Base-by-base conservation (phyloP, 371 early-diverging fungal species). In the Chytridium lagenaria region DNA sequence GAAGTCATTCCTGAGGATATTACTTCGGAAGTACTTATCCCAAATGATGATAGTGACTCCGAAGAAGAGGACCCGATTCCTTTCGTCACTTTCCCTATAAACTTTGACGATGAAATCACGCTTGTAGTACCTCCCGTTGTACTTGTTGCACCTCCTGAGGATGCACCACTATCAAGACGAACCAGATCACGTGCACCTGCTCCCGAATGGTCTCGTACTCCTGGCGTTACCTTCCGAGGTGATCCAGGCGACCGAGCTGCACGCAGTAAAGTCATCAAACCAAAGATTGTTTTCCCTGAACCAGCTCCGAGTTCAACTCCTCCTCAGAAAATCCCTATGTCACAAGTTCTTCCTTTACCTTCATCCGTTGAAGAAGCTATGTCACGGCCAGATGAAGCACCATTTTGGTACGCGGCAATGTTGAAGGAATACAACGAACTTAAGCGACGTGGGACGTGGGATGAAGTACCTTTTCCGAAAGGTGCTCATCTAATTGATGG, bases 321-420 rank as follows among this genome's bases (percentile, higher is more conserved):
- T 7, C 57, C 57, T 26, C 16, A 55, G 23, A 7, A 10, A 30
- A 55, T 55, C 23, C 57, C 57, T 26, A 55, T 55, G 57, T 19
- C 57, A 26, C 10, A 10, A 19, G 10, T 55, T 16, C 57, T 15
- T 5, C 57, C 57, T 26, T 26, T 55, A 23, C 57, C 57, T 16
- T 10, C 7, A 26, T 16, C 57, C 5, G 57, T 55, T 10, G 26
- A 55, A 55, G 57, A 55, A 23, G 57, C 57, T 7, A 55, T 55
- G 57, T 19, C 57, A 30, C 57, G 57, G 10, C 57, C 57, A 16
- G 57, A 55, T 5, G 57, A 55, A 55, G 57, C 57, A 15, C 57
- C 57, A 30, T 55, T 15, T 23, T 55, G 57, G 57, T 55, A 55
- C 26, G 57, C 57, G 7, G 57, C 57, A 7, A 30, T 55, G 57